phyloP scores from a whole-genome alignment of 2,329 filamentous ascomycete genomes.

The Lachnellula hyalina region DNA sequence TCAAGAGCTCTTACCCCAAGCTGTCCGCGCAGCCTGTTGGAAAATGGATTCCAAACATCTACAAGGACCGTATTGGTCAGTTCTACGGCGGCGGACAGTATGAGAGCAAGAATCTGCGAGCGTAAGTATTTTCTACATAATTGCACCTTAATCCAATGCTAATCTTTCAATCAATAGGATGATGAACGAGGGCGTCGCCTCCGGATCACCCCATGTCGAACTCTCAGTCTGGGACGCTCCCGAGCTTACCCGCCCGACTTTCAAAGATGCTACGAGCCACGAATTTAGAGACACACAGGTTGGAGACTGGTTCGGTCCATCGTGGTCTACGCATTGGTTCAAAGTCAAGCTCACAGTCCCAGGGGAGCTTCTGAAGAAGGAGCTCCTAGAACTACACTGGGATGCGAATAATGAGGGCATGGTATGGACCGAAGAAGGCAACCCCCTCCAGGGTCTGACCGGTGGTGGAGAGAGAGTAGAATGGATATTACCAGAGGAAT shows the following conservation, averaged over 20 bases:
- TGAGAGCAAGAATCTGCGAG: conserved; percentile 65
- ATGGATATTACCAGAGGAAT: conserved; percentile 81
- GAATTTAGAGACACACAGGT: conserved; percentile 69
- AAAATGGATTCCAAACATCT: conserved; percentile 79
- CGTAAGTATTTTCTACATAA: conserved; percentile 44
- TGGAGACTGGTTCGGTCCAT: conserved; percentile 81
- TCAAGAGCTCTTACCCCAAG: conserved; percentile 29
- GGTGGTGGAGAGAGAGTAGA: conserved; percentile 83
- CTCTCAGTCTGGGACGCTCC: conserved; percentile 84
- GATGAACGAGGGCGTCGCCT: conserved; percentile 61
- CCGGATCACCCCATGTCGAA: conserved; percentile 71
- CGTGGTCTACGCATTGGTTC: conserved; percentile 99
- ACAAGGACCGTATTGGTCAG: conserved; percentile 74
- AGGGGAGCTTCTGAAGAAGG: conserved; percentile 63
- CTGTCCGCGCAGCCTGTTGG: conserved; percentile 48
- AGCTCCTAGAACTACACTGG: conserved; percentile 93
- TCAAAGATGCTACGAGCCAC: conserved; percentile 74
- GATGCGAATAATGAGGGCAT: conserved; percentile 92
- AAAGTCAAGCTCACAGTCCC: conserved; percentile 76
- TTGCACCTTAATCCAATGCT: conserved; percentile 1
- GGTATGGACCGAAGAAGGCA: conserved; percentile 87
- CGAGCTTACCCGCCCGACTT: conserved; percentile 71
- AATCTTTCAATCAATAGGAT: conserved; percentile 44
- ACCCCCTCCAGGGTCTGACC: conserved; percentile 84
- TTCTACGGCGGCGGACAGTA: conserved; percentile 81